These are phyloP conservation scores for Dendrobium catenatum DNA, from an alignment of 106 monocot species.

Conservation along the genomic window DNA sequence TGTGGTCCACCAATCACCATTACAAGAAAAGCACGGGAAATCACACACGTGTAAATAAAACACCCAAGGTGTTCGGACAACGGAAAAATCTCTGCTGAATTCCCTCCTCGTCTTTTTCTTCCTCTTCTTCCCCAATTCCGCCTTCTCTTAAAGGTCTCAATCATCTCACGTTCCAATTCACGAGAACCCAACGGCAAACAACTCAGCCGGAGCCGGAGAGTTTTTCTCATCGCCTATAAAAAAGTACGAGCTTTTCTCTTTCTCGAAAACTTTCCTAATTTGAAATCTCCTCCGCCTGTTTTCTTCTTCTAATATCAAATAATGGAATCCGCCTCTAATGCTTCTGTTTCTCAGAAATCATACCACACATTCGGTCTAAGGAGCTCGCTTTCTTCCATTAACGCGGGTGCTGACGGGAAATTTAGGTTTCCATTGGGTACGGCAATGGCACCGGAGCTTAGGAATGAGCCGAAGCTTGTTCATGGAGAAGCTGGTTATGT, in stretches of 20 bases:
- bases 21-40: neutral
- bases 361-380: conserved; percentile 1
- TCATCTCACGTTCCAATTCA: neutral
- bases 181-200: neutral
- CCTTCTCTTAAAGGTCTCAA: neutral
- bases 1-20: too few relatives aligned
- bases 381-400: conserved; percentile 4
- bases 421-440: neutral
- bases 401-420: neutral
- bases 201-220: neutral
- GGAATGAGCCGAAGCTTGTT: conserved; percentile 24
- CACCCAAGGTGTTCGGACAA: neutral
- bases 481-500: conserved; percentile 53
- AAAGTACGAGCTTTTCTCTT: neutral
- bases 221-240: neutral
- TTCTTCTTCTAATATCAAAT: neutral
- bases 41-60: neutral
- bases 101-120: neutral
- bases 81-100: neutral
- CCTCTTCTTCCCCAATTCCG: neutral
- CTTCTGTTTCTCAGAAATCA: neutral
- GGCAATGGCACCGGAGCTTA: conserved; percentile 18
- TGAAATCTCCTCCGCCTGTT: neutral
- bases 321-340: conserved; percentile 4
- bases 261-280: neutral